phyloP scores from a whole-genome alignment of 345 rosid genomes.

The Gossypium ekmanianum region DNA sequence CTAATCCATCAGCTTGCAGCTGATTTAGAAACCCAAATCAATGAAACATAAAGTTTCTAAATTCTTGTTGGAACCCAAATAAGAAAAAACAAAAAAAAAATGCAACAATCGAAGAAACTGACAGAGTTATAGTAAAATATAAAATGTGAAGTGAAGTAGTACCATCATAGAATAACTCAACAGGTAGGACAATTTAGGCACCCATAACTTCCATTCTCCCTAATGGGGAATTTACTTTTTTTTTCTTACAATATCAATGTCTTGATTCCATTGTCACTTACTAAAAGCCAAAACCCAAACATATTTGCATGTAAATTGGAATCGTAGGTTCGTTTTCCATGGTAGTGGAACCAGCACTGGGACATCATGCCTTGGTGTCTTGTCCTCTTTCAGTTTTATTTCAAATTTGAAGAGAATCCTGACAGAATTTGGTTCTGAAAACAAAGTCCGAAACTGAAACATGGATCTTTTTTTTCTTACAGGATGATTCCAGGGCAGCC shows the following conservation, averaged over 20 bases:
- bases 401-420: too few relatives aligned
- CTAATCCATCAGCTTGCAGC: too few relatives aligned
- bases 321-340: neutral
- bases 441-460: too few relatives aligned
- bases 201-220: neutral
- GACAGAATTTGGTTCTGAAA: too few relatives aligned
- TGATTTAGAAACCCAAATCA: neutral
- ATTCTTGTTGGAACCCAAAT: neutral
- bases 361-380: too few relatives aligned
- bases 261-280: slow-evolving; percentile 11
- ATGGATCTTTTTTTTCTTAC: too few relatives aligned
- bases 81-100: neutral
- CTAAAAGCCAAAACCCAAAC: slow-evolving; percentile 2
- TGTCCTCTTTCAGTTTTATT: too few relatives aligned
- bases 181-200: neutral
- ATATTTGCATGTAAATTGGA: neutral
- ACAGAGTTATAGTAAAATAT: neutral
- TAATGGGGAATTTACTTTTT: neutral
- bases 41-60: neutral
- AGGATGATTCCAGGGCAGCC: too few relatives aligned
- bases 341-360: neutral
- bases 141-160: neutral
- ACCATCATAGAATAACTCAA: neutral
- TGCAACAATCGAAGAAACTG: neutral
- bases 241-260: neutral